A percentile compares a stretch with the other conserved stretches of the same genome.
Conservation (phyloP, 257 asterid genomes). For the Cynanchum wilfordii region DNA sequence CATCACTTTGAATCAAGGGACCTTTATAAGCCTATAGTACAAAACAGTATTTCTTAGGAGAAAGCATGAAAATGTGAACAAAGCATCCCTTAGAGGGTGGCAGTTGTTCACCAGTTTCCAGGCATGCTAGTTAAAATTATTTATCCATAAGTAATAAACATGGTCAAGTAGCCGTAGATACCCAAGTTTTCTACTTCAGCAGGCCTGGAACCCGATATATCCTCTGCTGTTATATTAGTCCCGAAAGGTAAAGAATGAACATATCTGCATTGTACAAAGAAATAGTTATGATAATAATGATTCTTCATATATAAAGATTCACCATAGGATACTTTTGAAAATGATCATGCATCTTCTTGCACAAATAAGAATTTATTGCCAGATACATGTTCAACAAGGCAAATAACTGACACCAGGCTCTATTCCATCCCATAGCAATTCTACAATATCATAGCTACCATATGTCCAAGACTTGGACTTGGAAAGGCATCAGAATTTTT, state of each 20-base stretch:
- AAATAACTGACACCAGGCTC: background rate
- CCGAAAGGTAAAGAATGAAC: conserved; percentile 65
- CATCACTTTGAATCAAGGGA: background rate
- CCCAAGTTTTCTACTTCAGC: conserved; percentile 92
- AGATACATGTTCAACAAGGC: background rate
- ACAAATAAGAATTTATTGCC: background rate
- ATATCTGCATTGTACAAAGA: conserved; percentile 35
- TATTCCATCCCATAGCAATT: background rate
- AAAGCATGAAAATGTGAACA: background rate
- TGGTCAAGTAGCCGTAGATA: conserved; percentile 23
- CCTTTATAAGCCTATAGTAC: background rate
- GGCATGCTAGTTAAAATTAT: background rate
- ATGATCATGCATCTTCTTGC: background rate
- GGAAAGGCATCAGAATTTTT: background rate
- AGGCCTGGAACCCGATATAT: conserved; percentile 74
- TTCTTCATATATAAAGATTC: background rate
- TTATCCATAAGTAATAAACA: background rate
- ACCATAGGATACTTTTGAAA: background rate
- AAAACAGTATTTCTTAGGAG: background rate
- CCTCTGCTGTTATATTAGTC: conserved; percentile 56
- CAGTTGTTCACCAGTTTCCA: background rate
- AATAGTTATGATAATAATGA: background rate
- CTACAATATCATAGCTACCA: background rate
- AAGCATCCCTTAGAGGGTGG: background rate
- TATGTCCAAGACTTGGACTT: background rate